A percentile compares a stretch with the other conserved stretches of the same genome.
Evolutionary conservation across 2,329 filamentous ascomycete species (phyloP).

Genomic region (Nigrospora sphaerica): DNA sequence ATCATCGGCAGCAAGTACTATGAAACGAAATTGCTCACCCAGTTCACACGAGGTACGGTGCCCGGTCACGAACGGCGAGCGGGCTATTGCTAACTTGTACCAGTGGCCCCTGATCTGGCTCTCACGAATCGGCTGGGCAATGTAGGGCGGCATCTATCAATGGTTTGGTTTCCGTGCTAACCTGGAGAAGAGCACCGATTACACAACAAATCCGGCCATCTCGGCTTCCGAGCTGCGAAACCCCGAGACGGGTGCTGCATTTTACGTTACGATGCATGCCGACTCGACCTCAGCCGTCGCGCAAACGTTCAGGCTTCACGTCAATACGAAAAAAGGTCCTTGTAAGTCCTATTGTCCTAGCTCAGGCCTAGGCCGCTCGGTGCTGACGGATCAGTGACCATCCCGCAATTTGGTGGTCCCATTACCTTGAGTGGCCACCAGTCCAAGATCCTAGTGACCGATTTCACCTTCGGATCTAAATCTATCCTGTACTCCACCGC

Average conservation of each 20-base stretch:
- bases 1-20: conserved; percentile 52
- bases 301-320: conserved; percentile 46
- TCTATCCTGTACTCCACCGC: conserved; percentile 48
- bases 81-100: not conserved
- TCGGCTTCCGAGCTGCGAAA: conserved; percentile 51
- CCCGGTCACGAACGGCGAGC: not conserved
- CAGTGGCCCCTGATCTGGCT: conserved; percentile 46
- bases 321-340: conserved; percentile 48
- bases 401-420: conserved; percentile 40
- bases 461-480: conserved; percentile 46
- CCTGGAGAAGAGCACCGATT: conserved; percentile 31
- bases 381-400: conserved; percentile 25
- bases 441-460: conserved; percentile 54
- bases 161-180: not conserved
- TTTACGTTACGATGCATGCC: conserved; percentile 52
- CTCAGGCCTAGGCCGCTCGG: too few relatives aligned
- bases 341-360: conserved; percentile 6
- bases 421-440: conserved; percentile 53
- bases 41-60: conserved; percentile 42
- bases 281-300: conserved; percentile 42
- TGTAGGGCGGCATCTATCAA: conserved; percentile 5
- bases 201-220: conserved; percentile 44
- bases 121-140: conserved; percentile 41
- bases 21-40: conserved; percentile 53
- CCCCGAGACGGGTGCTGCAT: conserved; percentile 46